Conservation (phyloP, 2,329 filamentous ascomycete species). For the Colletotrichum sp. region DNA sequence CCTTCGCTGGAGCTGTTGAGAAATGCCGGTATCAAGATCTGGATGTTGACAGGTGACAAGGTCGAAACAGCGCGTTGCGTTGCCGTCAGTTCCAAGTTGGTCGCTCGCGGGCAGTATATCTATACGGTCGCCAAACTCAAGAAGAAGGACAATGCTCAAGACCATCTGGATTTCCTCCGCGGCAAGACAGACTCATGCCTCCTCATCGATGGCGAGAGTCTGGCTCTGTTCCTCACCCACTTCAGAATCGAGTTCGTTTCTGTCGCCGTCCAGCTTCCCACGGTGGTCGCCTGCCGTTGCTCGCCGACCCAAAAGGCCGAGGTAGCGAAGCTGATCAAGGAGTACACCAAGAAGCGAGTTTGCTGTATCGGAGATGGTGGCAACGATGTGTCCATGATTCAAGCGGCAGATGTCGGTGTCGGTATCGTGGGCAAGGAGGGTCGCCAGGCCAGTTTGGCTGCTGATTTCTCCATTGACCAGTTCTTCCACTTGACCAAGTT, state of each 20-base stretch:
- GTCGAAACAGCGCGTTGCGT: slow-evolving; percentile 97
- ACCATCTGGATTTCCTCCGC: slow-evolving; percentile 85
- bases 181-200: slow-evolving; percentile 87
- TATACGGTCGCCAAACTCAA: slow-evolving; percentile 89
- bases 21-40: slow-evolving; percentile 98
- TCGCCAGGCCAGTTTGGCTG: slow-evolving; percentile 89
- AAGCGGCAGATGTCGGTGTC: slow-evolving; percentile 95
- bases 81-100: slow-evolving; percentile 91
- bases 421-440: slow-evolving; percentile 99
- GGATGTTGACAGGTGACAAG: slow-evolving; percentile 99
- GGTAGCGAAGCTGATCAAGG: slow-evolving; percentile 86
- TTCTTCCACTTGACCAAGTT: slow-evolving; percentile 95
- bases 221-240: slow-evolving; percentile 81
- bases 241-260: slow-evolving; percentile 87
- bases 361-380: slow-evolving; percentile 98
- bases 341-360: slow-evolving; percentile 91
- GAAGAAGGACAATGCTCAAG: slow-evolving; percentile 82
- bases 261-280: slow-evolving; percentile 83
- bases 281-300: slow-evolving; percentile 95
- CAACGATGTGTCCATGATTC: slow-evolving; percentile 99
- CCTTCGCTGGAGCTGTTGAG: slow-evolving; percentile 91
- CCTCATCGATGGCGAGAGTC: slow-evolving; percentile 91
- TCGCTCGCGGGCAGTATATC: slow-evolving; percentile 92
- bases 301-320: slow-evolving; percentile 98
- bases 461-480: slow-evolving; percentile 95